Evolutionary conservation across 495 filamentous ascomycete species (phyloP), one percentile per base, ranked within the genome.

Genomic region (Aspergillus carlsbadensis): DNA sequence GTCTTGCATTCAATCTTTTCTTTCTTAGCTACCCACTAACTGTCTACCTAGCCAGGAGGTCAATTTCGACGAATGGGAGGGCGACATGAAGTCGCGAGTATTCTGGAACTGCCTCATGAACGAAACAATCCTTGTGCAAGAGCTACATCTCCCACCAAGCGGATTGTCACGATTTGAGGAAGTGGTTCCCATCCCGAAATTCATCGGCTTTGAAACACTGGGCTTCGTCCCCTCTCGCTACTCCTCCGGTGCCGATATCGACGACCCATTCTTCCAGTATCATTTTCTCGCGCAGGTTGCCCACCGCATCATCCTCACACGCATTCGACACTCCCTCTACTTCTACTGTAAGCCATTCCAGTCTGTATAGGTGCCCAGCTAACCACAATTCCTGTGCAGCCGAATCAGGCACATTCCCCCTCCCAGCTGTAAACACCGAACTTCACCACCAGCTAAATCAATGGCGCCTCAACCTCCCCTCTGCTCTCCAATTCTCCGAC

Each of bases 41-140:
- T 18, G 29, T 21, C 33, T 47, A 77, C 72, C 46, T 47, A 77
- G 74, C 46, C 75, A 72, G 44, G 66, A 77, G 35, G 70, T 78
- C 24, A 74, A 69, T 42, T 78, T 75, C 41, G 68, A 78, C 41
- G 65, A 75, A 59, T 78, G 75, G 75, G 75, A 77, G 61, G 75
- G 75, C 29, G 75, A 78, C 54, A 78, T 78, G 75, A 78, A 78
- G 47, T 78, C 75, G 10, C 68, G 75, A 6, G 74, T 78, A 2
- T 78, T 74, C 56, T 78, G 75, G 75, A 78, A 76, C 48, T 76
- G 73, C 33, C 66, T 78, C 10, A 78, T 78, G 75, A 75, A 77
- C 48, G 75, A 78, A 53, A 76, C 74, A 1, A 78, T 78, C 33
- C 70, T 78, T 11, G 71, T 76, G 0, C 75, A 78, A 62, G 75